Percentiles rank a stretch among this genome's conserved stretches.
Evolutionary conservation across 352 stramenopile species (phyloP).

Genomic region (Achlya hypogyna): DNA sequence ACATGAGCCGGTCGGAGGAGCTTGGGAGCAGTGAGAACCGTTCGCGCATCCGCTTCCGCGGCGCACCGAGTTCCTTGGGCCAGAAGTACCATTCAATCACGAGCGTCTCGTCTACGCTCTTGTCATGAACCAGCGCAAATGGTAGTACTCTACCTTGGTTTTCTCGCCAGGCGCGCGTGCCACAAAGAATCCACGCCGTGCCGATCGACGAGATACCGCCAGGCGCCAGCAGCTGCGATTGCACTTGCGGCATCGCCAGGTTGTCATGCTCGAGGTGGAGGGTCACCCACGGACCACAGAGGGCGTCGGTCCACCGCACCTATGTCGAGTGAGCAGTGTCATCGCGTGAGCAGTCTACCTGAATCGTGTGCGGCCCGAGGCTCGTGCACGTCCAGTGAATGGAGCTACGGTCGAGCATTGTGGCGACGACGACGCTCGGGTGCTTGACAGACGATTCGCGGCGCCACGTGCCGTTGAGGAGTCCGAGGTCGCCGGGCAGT

Average conservation of each 20-base stretch:
- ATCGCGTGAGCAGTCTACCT: not conserved
- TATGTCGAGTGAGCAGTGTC: not conserved
- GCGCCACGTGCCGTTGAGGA: not conserved
- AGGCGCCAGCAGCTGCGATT: slow-evolving; percentile 1
- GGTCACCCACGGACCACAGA: not conserved
- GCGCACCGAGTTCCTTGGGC: not conserved
- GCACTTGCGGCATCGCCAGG: not conserved
- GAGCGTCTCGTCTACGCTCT: slow-evolving; percentile 2
- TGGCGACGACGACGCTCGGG: not conserved
- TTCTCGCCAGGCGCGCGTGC: slow-evolving; percentile 16
- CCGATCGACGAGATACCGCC: slow-evolving; percentile 8
- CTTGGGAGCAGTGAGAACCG: slow-evolving; percentile 19
- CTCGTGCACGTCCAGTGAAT: not conserved
- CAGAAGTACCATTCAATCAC: slow-evolving; percentile 20
- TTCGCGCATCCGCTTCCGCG: slow-evolving; percentile 11
- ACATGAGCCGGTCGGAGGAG: slow-evolving; percentile 15
- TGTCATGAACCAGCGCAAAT: not conserved
- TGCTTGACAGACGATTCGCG: not conserved
- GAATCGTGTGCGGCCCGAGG: not conserved
- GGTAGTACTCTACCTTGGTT: not conserved
- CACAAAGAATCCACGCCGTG: slow-evolving; percentile 8
- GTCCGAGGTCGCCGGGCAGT: not conserved
- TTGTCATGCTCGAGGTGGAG: slow-evolving; percentile 7
- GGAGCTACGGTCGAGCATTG: not conserved
- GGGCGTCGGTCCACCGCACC: slow-evolving; percentile 9